Evolutionary conservation across 768 basidiomycete species (phyloP), one percentile per base, ranked within the genome.

Genomic region (Serendipita sp.): DNA sequence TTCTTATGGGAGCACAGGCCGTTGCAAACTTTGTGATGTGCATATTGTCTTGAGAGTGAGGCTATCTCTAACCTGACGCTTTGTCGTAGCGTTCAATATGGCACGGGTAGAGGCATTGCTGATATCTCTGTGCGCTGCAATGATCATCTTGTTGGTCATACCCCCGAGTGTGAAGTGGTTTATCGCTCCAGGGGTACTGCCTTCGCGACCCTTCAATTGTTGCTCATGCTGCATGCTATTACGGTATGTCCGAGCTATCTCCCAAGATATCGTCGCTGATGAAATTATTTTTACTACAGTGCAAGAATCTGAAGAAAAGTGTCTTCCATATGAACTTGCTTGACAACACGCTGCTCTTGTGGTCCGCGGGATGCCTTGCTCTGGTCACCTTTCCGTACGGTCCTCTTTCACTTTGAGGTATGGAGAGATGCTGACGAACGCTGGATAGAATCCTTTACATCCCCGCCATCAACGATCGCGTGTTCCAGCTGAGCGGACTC

Each of bases 141-240:
- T 34, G 53, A 58, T 34, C 53, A 58, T n/a, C 31, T 58, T 28
- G 26, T 58, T n/a, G 53, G 53, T 30, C 53, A 11, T 11, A 22
- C 9, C 9, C 53, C 53, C 30, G 53, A 31, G 2, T 75, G 74
- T 42, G 62, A 68, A 24, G 69, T 71, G 33, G 72, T 76, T 7
- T 77, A 72, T 69, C 69, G 71, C 22, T 75, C 73, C 13, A 73
- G 76, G 45, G 70, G 70, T 0, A 71, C 74, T 2, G 71, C 71
- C 14, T 76, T 74, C 61, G 69, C 74, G 3, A 71, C 53, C 31
- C 53, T 58, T 70, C 2, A 63, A 72, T 16, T 70, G 0, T 13
- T 61, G 20, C 33, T 38, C 5, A 61, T 43, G 60, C 14, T 33
- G 5, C 34, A 61, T 61, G 60, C 60, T n/a, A 34, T 43, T 61